Percentiles rank a stretch among this genome's conserved stretches.
Conservation (phyloP, 108 stramenopile genomes). For the Schizochytrium sp. region DNA sequence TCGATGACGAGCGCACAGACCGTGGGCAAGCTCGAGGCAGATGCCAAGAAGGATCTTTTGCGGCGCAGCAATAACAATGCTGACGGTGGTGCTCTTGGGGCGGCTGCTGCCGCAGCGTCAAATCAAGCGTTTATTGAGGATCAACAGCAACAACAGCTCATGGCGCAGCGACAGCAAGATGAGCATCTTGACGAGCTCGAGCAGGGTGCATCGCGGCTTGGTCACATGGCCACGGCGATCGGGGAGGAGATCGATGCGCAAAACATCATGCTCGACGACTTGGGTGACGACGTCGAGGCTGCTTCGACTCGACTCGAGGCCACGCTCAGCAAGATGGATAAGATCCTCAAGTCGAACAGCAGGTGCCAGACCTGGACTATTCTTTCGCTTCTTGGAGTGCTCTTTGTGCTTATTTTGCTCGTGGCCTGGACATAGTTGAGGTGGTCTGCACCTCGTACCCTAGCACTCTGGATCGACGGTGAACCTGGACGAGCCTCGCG, state of each 20-base stretch:
- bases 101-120: not conserved
- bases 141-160: not conserved
- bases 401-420: not conserved
- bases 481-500: too few species aligned
- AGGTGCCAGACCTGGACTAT: not conserved
- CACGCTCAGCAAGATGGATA: not conserved
- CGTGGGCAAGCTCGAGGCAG: not conserved
- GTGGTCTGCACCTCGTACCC: not conserved
- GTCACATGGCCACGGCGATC: conserved; percentile 19
- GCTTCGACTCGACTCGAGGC: not conserved
- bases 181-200: conserved; percentile 13
- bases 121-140: not conserved
- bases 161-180: not conserved
- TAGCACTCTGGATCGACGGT: too few species aligned
- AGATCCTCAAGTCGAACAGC: not conserved
- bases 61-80: not conserved
- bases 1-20: not conserved
- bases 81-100: not conserved
- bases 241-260: conserved; percentile 1
- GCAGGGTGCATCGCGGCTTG: conserved; percentile 1
- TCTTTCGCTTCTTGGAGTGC: not conserved
- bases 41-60: not conserved
- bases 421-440: not conserved
- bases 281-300: not conserved
- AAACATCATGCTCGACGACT: not conserved